phyloP scores from a whole-genome alignment of 2,329 filamentous ascomycete species.

The Fusarium tanahbumbuense region DNA sequence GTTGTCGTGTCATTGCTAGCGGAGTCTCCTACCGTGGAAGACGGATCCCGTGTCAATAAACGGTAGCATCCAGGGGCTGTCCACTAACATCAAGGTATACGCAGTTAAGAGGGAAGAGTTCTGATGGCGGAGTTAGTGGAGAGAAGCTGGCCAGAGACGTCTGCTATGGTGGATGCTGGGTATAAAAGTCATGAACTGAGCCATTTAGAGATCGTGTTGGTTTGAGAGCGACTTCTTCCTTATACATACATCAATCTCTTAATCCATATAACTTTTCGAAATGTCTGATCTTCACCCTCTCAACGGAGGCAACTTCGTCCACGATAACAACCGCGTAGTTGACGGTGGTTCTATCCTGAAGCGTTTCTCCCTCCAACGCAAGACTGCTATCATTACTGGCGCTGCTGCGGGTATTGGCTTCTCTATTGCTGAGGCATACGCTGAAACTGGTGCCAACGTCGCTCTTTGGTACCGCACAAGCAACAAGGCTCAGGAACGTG shows the following conservation, averaged over 20 bases:
- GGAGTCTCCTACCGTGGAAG: conserved; percentile 9
- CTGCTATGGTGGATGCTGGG: neutral
- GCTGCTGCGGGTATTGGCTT: conserved; percentile 73
- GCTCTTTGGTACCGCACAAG: conserved; percentile 77
- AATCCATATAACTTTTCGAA: neutral
- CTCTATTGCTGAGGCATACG: conserved; percentile 69
- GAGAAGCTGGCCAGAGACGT: conserved; percentile 1
- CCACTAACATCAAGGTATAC: neutral
- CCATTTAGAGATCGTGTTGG: neutral
- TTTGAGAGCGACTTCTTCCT: neutral
- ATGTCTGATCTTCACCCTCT: conserved; percentile 43
- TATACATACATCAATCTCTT: neutral
- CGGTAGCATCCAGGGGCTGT: neutral
- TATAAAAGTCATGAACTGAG: conserved; percentile 23
- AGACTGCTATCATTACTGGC: conserved; percentile 74
- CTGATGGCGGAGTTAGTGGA: conserved; percentile 17
- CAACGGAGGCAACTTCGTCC: conserved; percentile 44
- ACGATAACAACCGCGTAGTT: conserved; percentile 37
- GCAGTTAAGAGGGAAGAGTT: neutral
- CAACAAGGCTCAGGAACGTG: conserved; percentile 67
- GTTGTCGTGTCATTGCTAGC: neutral
- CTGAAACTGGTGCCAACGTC: conserved; percentile 75
- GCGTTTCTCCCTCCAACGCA: conserved; percentile 71
- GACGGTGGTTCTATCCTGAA: conserved; percentile 44
- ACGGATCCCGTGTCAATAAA: neutral